Percentiles rank a stretch among this genome's conserved stretches.
Evolutionary conservation across 495 filamentous ascomycete genomes (phyloP).

Genomic region (Aspergillus ellipticus): DNA sequence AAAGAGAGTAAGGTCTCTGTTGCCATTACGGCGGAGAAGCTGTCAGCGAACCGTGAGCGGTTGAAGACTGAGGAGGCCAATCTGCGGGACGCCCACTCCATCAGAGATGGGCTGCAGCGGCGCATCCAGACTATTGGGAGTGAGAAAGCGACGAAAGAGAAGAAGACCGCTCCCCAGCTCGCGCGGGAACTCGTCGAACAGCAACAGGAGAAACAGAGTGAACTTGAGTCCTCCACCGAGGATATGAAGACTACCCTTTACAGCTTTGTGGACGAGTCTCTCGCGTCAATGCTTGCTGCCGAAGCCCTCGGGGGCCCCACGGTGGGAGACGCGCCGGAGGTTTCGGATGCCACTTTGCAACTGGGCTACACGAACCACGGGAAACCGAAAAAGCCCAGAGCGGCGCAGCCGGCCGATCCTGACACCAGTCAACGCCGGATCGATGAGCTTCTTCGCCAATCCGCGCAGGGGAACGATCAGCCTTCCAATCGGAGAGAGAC

Average conservation of each 20-base stretch:
- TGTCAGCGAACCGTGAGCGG: constrained; percentile 50
- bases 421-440: constrained; percentile 60
- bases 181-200: constrained; percentile 56
- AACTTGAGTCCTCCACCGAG: constrained; percentile 52
- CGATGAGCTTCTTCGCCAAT: constrained; percentile 59
- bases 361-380: constrained; percentile 71
- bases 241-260: constrained; percentile 59
- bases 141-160: constrained; percentile 47
- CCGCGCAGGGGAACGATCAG: constrained; percentile 22
- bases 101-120: constrained; percentile 51
- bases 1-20: constrained; percentile 59
- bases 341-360: constrained; percentile 57
- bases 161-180: constrained; percentile 56
- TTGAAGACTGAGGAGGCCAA: constrained; percentile 58
- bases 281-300: constrained; percentile 78
- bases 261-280: constrained; percentile 67
- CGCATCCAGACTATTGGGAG: constrained; percentile 56
- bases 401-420: constrained; percentile 39
- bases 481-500: constrained; percentile 56
- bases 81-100: constrained; percentile 55
- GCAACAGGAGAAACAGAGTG: constrained; percentile 53
- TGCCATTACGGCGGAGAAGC: constrained; percentile 45
- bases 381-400: constrained; percentile 60
- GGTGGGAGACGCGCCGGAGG: constrained; percentile 67
- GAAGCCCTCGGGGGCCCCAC: constrained; percentile 84